A percentile compares a stretch with the other conserved stretches of the same genome.
Evolutionary conservation across 371 early-diverging fungal species (phyloP).

Genomic region (Mortierella sp.): DNA sequence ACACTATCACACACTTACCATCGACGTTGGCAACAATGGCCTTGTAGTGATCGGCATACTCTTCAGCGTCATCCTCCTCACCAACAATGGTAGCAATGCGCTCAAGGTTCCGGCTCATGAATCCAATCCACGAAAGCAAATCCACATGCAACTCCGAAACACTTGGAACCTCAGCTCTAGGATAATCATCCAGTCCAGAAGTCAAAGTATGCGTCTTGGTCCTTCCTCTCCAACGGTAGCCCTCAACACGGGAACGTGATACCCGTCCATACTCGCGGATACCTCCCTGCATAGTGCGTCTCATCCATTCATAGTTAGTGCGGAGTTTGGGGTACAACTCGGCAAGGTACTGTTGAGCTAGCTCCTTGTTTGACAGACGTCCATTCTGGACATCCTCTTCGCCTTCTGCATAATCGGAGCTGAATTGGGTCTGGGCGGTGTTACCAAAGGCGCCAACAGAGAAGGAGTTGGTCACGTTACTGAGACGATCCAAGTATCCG

Average conservation of each 20-base stretch:
- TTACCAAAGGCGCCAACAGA: slow-evolving; percentile 19
- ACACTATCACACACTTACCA: slow-evolving; percentile 34
- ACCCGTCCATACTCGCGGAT: slow-evolving; percentile 70
- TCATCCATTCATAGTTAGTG: slow-evolving; percentile 87
- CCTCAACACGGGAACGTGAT: slow-evolving; percentile 66
- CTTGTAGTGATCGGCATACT: slow-evolving; percentile 69
- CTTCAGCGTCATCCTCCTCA: slow-evolving; percentile 64
- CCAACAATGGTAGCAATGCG: slow-evolving; percentile 77
- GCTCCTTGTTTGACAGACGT: slow-evolving; percentile 64
- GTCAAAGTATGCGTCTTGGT: slow-evolving; percentile 89
- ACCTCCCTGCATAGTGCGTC: slow-evolving; percentile 83
- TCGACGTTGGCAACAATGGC: slow-evolving; percentile 66
- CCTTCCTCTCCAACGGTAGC: slow-evolving; percentile 95
- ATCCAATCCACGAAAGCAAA: slow-evolving; percentile 91
- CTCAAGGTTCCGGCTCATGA: slow-evolving; percentile 79
- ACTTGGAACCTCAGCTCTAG: slow-evolving; percentile 83
- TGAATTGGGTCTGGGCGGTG: slow-evolving; percentile 17
- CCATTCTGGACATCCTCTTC: slow-evolving; percentile 59
- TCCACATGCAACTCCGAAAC: slow-evolving; percentile 93
- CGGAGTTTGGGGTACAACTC: slow-evolving; percentile 79
- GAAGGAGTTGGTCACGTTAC: slow-evolving; percentile 19
- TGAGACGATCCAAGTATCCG: slow-evolving; percentile 68
- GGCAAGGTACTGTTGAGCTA: slow-evolving; percentile 71
- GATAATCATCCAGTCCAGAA: slow-evolving; percentile 97
- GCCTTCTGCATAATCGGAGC: slow-evolving; percentile 37